A percentile compares a stretch with the other conserved stretches of the same genome.
phyloP scores from a whole-genome alignment of 441 rosid species.

The Euphorbia schlechtendalii region DNA sequence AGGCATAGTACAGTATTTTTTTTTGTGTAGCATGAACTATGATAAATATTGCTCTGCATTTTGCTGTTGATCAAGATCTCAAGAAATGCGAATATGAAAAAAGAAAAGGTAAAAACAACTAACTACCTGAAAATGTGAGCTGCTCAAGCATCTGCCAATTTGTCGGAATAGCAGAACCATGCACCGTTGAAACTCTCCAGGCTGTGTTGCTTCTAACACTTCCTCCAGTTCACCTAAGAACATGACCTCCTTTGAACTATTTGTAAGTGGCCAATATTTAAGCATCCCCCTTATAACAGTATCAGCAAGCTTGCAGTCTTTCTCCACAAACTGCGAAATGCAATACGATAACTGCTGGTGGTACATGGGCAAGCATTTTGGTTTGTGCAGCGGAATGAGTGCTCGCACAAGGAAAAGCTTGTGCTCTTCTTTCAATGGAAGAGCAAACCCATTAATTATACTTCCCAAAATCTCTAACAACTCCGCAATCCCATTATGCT shows the following conservation, averaged over 20 bases:
- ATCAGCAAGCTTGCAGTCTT: slow-evolving; percentile 56
- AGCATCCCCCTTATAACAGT: slow-evolving; percentile 60
- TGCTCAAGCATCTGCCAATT: slow-evolving; percentile 70
- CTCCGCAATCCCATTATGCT: slow-evolving; percentile 5
- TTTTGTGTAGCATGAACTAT: too few relatives aligned
- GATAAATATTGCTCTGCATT: too few relatives aligned
- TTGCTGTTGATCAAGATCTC: too few relatives aligned
- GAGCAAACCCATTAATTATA: slow-evolving; percentile 68
- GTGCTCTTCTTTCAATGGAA: slow-evolving; percentile 72
- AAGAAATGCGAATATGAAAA: too few relatives aligned
- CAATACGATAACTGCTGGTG: slow-evolving; percentile 71
- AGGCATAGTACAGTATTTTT: too few relatives aligned
- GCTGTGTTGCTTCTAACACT: slow-evolving; percentile 78
- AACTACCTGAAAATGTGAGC: slow-evolving; percentile 83
- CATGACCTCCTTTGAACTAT: slow-evolving; percentile 74
- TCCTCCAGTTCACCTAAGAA: slow-evolving; percentile 82
- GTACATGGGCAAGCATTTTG: slow-evolving; percentile 59
- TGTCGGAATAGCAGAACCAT: slow-evolving; percentile 80
- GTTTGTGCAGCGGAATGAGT: slow-evolving; percentile 62
- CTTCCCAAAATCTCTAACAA: slow-evolving; percentile 66
- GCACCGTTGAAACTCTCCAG: slow-evolving; percentile 78
- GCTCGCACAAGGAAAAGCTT: slow-evolving; percentile 69
- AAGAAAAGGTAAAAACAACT: slow-evolving; percentile 8
- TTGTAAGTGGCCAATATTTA: slow-evolving; percentile 65
- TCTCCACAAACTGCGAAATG: slow-evolving; percentile 35